Evolutionary conservation across 2,329 filamentous ascomycete genomes (phyloP).

Genomic region (Nannizzia gypsea): DNA sequence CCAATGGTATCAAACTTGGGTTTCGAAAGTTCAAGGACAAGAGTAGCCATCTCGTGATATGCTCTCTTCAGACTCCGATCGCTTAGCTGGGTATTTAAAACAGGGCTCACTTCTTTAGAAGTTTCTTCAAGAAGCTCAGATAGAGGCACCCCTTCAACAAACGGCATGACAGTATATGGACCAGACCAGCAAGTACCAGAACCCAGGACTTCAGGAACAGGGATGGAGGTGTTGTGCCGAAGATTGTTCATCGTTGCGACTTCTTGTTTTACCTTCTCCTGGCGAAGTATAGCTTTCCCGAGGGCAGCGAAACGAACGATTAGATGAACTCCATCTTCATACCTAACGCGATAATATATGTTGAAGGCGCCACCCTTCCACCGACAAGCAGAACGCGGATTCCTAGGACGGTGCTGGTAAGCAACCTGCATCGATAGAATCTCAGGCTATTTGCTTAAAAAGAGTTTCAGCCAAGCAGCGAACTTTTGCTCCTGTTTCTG

Average conservation of each 20-base stretch:
- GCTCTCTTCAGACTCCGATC: conserved; percentile 10
- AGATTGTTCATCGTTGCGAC: conserved; percentile 21
- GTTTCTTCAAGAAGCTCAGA: conserved; percentile 18
- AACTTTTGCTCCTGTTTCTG: neutral
- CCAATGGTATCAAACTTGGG: conserved; percentile 14
- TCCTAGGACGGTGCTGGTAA: neutral
- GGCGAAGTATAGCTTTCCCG: conserved; percentile 19
- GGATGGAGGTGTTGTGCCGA: conserved; percentile 17
- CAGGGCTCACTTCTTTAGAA: conserved; percentile 7
- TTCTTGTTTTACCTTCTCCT: conserved; percentile 22
- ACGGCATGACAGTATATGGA: conserved; percentile 20
- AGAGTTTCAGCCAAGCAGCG: neutral
- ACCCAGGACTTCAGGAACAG: conserved; percentile 18
- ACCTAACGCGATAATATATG: conserved; percentile 22
- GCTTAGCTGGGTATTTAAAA: conserved; percentile 14
- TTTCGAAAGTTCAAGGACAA: conserved; percentile 14
- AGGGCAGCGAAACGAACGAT: conserved; percentile 26
- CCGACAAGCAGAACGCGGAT: conserved; percentile 11
- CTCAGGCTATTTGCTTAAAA: neutral
- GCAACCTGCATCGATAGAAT: neutral
- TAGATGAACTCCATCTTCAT: conserved; percentile 12
- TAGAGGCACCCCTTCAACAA: conserved; percentile 19
- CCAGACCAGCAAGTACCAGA: conserved; percentile 18
- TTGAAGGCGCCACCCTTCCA: conserved; percentile 23
- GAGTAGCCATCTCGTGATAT: conserved; percentile 14